These are phyloP conservation scores for Skeletonema marinoi DNA, from an alignment of 108 stramenopile genomes.

Conservation along the genomic window DNA sequence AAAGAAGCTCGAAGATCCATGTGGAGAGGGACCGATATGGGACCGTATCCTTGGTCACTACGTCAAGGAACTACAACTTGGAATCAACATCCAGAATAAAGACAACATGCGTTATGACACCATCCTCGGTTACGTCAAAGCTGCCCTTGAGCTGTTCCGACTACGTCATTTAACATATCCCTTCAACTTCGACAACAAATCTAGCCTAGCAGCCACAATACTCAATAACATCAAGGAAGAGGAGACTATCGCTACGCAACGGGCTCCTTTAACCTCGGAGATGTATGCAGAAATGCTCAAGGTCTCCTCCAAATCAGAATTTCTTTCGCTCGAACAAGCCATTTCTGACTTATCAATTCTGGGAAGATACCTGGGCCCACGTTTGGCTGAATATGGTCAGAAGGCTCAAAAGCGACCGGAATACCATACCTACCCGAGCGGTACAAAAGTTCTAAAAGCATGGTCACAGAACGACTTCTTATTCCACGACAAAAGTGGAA, in stretches of 20 bases:
- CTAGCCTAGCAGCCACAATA: no score
- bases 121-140: background rate
- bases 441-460: background rate
- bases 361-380: background rate
- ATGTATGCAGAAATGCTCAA: no score
- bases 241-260: no score
- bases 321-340: background rate
- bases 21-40: background rate
- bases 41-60: background rate
- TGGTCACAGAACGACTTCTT: background rate
- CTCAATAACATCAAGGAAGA: no score
- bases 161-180: no score
- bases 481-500: background rate
- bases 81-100: background rate
- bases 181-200: no score
- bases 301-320: no score
- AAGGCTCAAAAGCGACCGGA: background rate
- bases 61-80: background rate
- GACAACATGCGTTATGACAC: background rate
- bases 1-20: background rate
- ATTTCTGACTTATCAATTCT: background rate
- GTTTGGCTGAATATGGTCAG: background rate
- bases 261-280: no score
- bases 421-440: background rate
- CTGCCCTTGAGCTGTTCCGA: no score